A percentile compares a stretch with the other conserved stretches of the same genome.
Evolutionary conservation across 805 yeast genomes (phyloP).

Genomic region (Candida caryicola): DNA sequence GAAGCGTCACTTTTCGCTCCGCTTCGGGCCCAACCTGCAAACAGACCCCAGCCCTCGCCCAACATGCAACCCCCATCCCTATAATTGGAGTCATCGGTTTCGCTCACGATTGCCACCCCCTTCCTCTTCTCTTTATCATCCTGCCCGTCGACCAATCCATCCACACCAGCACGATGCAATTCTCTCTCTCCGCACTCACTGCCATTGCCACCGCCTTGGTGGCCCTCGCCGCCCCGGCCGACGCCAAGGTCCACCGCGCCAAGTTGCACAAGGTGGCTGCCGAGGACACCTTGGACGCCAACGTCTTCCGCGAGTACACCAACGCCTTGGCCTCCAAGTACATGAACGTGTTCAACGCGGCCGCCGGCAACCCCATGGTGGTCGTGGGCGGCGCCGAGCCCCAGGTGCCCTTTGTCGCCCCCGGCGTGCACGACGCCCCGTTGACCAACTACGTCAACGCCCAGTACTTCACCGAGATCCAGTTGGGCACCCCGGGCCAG

Average conservation of each 20-base stretch:
- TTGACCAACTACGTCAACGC: slow-evolving; percentile 93
- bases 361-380: slow-evolving; percentile 27
- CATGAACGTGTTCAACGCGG: slow-evolving; percentile 45
- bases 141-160: not conserved
- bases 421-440: slow-evolving; percentile 66
- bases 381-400: slow-evolving; percentile 18
- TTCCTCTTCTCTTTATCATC: slow-evolving; percentile 1
- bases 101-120: slow-evolving; percentile 9
- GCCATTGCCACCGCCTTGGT: slow-evolving; percentile 42
- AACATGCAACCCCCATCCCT: not conserved
- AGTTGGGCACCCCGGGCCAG: slow-evolving; percentile 92
- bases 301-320: slow-evolving; percentile 51
- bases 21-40: slow-evolving; percentile 3
- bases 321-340: slow-evolving; percentile 62
- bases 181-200: slow-evolving; percentile 37
- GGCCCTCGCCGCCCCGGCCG: slow-evolving; percentile 32
- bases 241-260: slow-evolving; percentile 54
- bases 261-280: slow-evolving; percentile 58
- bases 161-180: slow-evolving; percentile 24
- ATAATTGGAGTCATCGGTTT: not conserved
- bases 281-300: slow-evolving; percentile 54
- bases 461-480: slow-evolving; percentile 90
- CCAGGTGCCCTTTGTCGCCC: slow-evolving; percentile 44
- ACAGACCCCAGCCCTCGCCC: not conserved
- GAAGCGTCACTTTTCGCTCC: too few relatives aligned